These are phyloP conservation scores for Fusarium drepaniforme DNA, from an alignment of 2,329 filamentous ascomycete genomes.

Conservation along the genomic window DNA sequence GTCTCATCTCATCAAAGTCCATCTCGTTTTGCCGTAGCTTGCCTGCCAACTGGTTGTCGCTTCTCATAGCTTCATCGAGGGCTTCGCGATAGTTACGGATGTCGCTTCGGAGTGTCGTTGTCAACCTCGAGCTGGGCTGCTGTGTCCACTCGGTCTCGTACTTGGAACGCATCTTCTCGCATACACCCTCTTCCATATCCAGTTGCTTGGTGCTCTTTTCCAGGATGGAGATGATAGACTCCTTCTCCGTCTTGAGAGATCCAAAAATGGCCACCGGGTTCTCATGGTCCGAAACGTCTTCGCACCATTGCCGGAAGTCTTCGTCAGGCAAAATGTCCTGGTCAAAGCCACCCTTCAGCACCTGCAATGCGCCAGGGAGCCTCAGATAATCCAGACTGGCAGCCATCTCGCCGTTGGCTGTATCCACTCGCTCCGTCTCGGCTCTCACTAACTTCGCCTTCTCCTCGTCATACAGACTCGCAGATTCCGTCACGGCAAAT, in stretches of 20 bases:
- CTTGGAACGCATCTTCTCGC: conserved; percentile 99
- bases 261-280: conserved; percentile 85
- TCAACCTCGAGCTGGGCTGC: conserved; percentile 91
- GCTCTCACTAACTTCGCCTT: conserved; percentile 96
- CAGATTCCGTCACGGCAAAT: conserved; percentile 94
- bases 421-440: conserved; percentile 93
- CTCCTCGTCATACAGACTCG: conserved; percentile 97
- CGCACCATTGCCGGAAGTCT: conserved; percentile 94
- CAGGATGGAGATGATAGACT: conserved; percentile 77
- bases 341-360: conserved; percentile 92
- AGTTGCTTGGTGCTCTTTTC: conserved; percentile 88
- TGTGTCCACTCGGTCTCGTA: conserved; percentile 97
- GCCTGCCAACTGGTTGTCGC: conserved; percentile 84
- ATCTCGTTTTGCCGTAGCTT: conserved; percentile 88
- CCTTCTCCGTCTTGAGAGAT: conserved; percentile 80
- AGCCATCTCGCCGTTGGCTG: conserved; percentile 94
- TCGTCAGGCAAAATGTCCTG: conserved; percentile 90
- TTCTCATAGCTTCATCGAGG: conserved; percentile 88
- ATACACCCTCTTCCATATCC: conserved; percentile 97
- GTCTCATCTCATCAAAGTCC: conserved; percentile 96
- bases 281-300: conserved; percentile 89
- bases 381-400: conserved; percentile 95
- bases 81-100: conserved; percentile 90
- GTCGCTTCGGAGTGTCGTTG: conserved; percentile 87
- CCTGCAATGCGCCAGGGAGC: conserved; percentile 87